Evolutionary conservation across 2,329 filamentous ascomycete genomes (phyloP).

Genomic region (Blastomyces gilchristii): DNA sequence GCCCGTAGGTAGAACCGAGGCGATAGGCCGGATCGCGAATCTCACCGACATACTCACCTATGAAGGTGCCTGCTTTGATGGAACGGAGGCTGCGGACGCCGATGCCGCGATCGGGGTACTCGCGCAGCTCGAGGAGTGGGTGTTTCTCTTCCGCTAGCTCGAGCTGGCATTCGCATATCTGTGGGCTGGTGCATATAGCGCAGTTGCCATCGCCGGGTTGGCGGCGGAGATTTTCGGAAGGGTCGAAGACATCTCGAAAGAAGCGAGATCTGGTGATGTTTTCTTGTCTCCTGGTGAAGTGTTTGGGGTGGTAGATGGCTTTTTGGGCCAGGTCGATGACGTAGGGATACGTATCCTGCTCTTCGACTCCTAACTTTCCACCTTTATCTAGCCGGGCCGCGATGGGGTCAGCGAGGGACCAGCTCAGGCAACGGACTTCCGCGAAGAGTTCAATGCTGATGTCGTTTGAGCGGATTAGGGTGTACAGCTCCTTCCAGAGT

Average conservation of each 20-base stretch:
- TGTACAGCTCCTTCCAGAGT: background rate
- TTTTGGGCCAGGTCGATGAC: background rate
- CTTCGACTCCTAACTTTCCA: background rate
- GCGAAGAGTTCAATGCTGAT: constrained; percentile 8
- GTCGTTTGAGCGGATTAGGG: constrained; percentile 1
- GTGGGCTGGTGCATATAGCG: constrained; percentile 13
- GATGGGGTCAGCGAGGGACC: background rate
- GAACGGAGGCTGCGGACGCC: constrained; percentile 23
- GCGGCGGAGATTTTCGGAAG: background rate
- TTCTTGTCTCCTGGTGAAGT: background rate
- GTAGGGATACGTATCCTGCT: background rate
- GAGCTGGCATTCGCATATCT: constrained; percentile 19
- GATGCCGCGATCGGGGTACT: constrained; percentile 23
- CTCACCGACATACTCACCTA: constrained; percentile 19
- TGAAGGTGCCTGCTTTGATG: constrained; percentile 19
- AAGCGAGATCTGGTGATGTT: background rate
- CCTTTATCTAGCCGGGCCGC: background rate
- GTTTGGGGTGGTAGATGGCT: background rate
- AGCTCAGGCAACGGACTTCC: background rate
- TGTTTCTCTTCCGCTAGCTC: constrained; percentile 3
- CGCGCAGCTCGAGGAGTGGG: constrained; percentile 24
- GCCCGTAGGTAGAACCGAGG: constrained; percentile 17
- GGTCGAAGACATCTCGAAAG: background rate
- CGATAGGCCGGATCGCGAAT: constrained; percentile 8
- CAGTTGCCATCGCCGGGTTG: constrained; percentile 15